Percentiles rank a stretch among this genome's conserved stretches.
These are phyloP conservation scores for Pleodorina starrii DNA, from an alignment of 139 green algal species.

Conservation along the genomic window DNA sequence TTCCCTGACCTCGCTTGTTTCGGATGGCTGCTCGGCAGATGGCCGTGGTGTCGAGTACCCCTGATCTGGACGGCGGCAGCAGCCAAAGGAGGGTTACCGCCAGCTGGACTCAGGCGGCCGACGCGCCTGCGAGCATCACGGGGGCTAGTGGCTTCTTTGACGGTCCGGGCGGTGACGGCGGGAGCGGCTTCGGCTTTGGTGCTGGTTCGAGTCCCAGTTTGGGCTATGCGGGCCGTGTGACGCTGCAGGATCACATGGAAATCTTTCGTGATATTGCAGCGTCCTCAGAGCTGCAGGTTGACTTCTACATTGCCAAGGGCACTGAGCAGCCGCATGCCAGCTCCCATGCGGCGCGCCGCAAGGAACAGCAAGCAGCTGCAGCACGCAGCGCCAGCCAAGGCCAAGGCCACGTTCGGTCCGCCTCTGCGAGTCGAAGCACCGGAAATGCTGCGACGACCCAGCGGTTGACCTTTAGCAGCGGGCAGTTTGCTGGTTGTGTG, in stretches of 20 bases:
- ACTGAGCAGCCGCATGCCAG: conserved; percentile 1
- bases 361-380: no score
- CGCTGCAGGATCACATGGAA: not conserved
- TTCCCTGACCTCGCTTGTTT: no score
- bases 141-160: no score
- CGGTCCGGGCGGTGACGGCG: not conserved
- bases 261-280: conserved; percentile 42
- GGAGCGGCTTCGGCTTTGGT: no score
- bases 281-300: conserved; percentile 35
- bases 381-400: no score
- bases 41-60: not conserved
- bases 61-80: not conserved
- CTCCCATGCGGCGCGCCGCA: no score
- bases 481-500: conserved; percentile 55
- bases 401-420: no score
- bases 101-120: not conserved
- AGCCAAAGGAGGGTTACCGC: not conserved
- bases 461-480: conserved; percentile 54
- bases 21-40: no score
- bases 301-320: conserved; percentile 29
- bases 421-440: no score
- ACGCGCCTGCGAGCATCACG: not conserved
- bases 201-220: no score
- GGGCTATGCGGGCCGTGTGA: not conserved
- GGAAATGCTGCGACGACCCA: no score